Base-by-base conservation (phyloP, 345 rosid species). In the Anastatica hierochuntica region DNA sequence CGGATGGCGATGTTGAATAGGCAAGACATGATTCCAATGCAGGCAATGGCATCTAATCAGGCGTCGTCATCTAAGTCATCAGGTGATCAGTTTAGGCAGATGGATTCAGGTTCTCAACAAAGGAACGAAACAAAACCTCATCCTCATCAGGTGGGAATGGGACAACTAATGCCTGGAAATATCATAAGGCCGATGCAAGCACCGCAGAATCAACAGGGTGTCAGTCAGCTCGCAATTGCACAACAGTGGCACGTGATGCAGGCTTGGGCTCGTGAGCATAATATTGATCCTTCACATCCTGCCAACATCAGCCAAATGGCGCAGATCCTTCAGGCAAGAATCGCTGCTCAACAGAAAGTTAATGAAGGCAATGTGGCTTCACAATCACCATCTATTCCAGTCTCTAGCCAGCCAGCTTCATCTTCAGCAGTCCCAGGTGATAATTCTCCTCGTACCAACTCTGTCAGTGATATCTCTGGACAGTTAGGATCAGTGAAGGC, bases 281-380 rank as follows among this genome's bases (percentile, higher is more conserved):
- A 88, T 72, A 74, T 94, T 63, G 99, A 94, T 75, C 72, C 85
- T 53, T 76, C 95, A n/a, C 88, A 70, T 44, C 97, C 99, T 66
- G 87, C 77, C 69, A 85, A 94, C 70, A 85, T 89, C 66, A 88
- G 67, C 70, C 73, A 88, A 80, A 66, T 85, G 81, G 74, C 84
- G 7, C 95, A 88, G 67, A 77, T 94, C 27, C 66, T 94, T 53
- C 95, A 92, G 73, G 66, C 88, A 40, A 85, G 84, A 71, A 88
- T 94, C 77, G 83, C 77, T 74, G 77, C 79, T 27, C 89, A 81
- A 60, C 87, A 81, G 45, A 88, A 81, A 66, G 65, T 82, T 60
- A 83, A 69, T 60, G 97, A 81, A 72, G 73, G 73, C 62, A 81
- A 60, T 62, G 40, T 58, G 27, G 72, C 69, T 58, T 33, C 58